Percentiles rank a stretch among this genome's conserved stretches.
Evolutionary conservation across 148 eudicot species (phyloP).

Genomic region (Rhododendron griersonianum): DNA sequence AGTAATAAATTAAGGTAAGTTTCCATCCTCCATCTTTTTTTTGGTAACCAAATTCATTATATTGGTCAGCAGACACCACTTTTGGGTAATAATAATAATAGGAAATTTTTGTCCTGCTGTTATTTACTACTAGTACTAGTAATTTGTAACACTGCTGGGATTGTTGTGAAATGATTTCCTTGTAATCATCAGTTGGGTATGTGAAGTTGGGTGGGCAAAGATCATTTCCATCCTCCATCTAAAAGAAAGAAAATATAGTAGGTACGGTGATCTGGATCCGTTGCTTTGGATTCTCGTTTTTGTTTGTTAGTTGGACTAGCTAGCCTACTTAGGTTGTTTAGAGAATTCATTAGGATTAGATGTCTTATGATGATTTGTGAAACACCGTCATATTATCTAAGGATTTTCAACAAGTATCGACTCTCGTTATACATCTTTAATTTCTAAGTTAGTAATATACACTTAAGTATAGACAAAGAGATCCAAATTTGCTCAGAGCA

Average conservation of each 20-base stretch:
- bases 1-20: too few relatives aligned
- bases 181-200: background rate
- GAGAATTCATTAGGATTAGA: background rate
- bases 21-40: background rate
- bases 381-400: background rate
- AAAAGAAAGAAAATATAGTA: too few relatives aligned
- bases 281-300: background rate
- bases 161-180: background rate
- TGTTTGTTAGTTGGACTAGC: background rate
- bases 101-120: background rate
- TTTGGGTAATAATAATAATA: background rate
- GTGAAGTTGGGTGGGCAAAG: background rate
- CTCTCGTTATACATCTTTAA: background rate
- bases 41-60: too few relatives aligned
- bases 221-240: background rate
- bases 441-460: background rate
- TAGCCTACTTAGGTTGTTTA: background rate
- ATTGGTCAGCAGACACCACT: background rate
- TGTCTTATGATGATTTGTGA: background rate
- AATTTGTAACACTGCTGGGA: background rate
- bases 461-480: background rate
- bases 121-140: too few relatives aligned
- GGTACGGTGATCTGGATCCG: background rate
- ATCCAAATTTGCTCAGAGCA: background rate
- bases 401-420: background rate